These are phyloP conservation scores for Wickerhamomyces rabaulensis DNA, from an alignment of 805 yeast genomes.

Conservation along the genomic window DNA sequence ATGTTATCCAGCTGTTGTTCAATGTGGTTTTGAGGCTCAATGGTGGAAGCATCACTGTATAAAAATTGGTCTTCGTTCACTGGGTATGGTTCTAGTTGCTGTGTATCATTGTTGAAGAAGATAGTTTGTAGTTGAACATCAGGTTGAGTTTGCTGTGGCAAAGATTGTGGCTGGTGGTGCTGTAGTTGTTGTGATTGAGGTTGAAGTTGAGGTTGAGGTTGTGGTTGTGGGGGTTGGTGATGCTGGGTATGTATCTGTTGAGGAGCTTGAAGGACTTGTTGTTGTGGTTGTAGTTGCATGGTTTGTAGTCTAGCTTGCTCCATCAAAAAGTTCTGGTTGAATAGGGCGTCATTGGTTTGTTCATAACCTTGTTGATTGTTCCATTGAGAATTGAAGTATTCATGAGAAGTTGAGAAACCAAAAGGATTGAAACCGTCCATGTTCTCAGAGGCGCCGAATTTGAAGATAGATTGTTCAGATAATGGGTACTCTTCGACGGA, in stretches of 20 bases:
- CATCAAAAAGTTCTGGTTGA: not conserved
- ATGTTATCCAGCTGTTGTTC: not conserved
- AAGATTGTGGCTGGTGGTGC: not conserved
- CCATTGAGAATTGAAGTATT: constrained; percentile 7
- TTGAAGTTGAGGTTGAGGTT: not conserved
- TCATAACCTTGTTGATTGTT: not conserved
- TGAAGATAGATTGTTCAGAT: constrained; percentile 1
- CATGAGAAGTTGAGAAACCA: not conserved
- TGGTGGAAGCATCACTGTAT: not conserved
- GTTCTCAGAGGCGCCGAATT: not conserved
- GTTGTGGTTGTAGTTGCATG: not conserved
- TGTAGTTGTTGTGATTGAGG: too few species aligned
- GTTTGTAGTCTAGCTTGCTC: not conserved
- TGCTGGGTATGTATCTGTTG: not conserved
- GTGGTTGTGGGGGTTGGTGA: not conserved
- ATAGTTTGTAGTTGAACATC: not conserved
- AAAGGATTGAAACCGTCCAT: not conserved
- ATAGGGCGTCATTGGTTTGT: not conserved
- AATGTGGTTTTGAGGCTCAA: not conserved
- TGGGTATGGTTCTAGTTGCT: not conserved
- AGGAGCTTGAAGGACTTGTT: not conserved
- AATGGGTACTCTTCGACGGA: constrained; percentile 7
- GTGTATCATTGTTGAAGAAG: not conserved
- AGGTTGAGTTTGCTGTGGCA: not conserved
- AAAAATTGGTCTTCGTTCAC: not conserved